A percentile compares a stretch with the other conserved stretches of the same genome.
phyloP scores from a whole-genome alignment of 2,329 filamentous ascomycete species.

The Colletotrichum salicis region DNA sequence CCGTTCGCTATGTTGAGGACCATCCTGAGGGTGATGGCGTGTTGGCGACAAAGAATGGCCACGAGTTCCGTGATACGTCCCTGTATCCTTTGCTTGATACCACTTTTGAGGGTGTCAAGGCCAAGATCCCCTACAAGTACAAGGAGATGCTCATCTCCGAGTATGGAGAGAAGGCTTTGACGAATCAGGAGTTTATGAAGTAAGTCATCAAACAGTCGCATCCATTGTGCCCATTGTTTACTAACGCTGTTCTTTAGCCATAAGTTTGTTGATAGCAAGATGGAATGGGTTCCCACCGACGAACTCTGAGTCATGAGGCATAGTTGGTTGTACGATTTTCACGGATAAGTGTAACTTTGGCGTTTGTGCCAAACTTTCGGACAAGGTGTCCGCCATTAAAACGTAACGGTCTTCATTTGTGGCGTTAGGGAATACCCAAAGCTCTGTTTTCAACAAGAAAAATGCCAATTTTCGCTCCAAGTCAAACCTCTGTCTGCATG shows the following conservation, averaged over 20 bases:
- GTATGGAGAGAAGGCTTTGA: constrained; percentile 64
- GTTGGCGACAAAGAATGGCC: constrained; percentile 62
- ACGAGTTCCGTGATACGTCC: constrained; percentile 65
- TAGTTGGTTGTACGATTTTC: background rate
- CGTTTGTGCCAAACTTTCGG: constrained; percentile 1
- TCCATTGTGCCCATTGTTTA: background rate
- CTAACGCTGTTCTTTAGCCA: constrained; percentile 47
- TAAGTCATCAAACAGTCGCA: constrained; percentile 45
- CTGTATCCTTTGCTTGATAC: constrained; percentile 77
- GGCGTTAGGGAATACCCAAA: constrained; percentile 34
- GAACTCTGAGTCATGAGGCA: constrained; percentile 6
- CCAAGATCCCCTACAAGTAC: constrained; percentile 73
- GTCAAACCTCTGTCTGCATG: fast-evolving
- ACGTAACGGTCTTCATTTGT: background rate
- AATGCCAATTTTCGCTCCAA: background rate
- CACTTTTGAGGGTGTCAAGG: constrained; percentile 73
- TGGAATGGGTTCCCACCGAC: constrained; percentile 44
- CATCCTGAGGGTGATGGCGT: constrained; percentile 57
- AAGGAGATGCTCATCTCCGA: constrained; percentile 68
- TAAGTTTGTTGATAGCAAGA: constrained; percentile 51
- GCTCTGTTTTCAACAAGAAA: constrained; percentile 4
- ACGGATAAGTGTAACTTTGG: background rate
- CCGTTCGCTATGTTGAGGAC: constrained; percentile 58
- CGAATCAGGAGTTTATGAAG: constrained; percentile 62
- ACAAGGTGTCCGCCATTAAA: background rate